Evolutionary conservation across 345 rosid species (phyloP), one percentile per base, ranked within the genome.

Genomic region (Noccaea caerulescens): DNA sequence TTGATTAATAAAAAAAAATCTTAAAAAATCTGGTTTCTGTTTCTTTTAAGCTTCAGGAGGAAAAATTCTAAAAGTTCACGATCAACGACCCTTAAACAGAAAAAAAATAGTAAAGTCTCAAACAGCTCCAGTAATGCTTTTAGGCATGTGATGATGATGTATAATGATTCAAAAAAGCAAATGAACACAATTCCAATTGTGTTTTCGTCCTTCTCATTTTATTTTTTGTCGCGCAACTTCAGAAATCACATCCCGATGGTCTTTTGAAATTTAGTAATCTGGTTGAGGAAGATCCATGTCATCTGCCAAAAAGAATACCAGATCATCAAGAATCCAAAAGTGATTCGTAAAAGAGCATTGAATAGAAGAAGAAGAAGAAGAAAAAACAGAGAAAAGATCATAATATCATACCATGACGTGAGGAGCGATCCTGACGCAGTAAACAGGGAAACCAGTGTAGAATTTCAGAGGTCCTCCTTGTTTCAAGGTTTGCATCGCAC

Each of bases 251-350:
- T 55, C 10, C 97, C 96, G 0, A 58, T 13, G 0, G 18, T 12
- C 79, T 86, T 84, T 82, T 93, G 68, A 16, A 63, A 0, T 75
- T 93, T 93, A 25, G 86, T 82, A 76, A 93, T 86, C 83, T 90
- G 98, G 84, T 91, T 91, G 49, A 93, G 89, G 87, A 88, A 91
- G 66, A 93, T 93, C 98, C 97, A 93, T 14, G 97, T 91, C 97
- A 93, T 84, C 98, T 93, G 97, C 85, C 71, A 46, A 63, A 39
- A 37, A 37, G 4, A 27, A 72, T 52, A 52, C 30, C 37, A 10
- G 0, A 37, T 50, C 3, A 71, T 27, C 8, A 3, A 36, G 32
- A 7, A 69, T 58, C 36, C 18, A 0, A 2, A 33, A 45, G 60
- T 16, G 12, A 16, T 10, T 50, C 5, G 2, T 62, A 0, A 6